Conservation (phyloP, 768 basidiomycete genomes). For the Pisolithus marmoratus region DNA sequence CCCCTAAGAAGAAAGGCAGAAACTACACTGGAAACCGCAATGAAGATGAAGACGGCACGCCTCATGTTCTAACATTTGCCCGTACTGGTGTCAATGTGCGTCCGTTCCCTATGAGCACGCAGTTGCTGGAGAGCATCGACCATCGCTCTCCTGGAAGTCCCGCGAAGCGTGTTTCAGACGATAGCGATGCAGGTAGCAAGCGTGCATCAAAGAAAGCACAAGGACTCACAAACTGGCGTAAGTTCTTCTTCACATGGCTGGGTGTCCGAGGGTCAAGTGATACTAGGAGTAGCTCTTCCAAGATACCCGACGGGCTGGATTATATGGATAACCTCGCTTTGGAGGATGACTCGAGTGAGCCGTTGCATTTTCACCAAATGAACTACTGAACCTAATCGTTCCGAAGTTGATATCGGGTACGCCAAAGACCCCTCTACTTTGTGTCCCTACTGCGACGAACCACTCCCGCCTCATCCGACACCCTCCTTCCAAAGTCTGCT, state of each 20-base stretch:
- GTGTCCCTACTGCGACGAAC: constrained; percentile 79
- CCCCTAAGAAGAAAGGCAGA: constrained; percentile 14
- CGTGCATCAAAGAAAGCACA: constrained; percentile 29
- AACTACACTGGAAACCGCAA: constrained; percentile 2
- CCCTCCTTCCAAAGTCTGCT: constrained; percentile 53
- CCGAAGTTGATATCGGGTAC: constrained; percentile 47
- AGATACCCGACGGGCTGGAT: constrained; percentile 5
- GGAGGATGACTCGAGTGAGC: constrained; percentile 40
- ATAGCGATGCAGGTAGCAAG: constrained; percentile 23
- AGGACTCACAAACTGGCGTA: constrained; percentile 19
- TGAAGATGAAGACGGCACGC: not conserved
- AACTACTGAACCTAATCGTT: not conserved
- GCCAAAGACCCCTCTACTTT: constrained; percentile 57
- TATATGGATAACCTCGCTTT: constrained; percentile 12
- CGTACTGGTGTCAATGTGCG: constrained; percentile 1
- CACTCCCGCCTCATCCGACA: constrained; percentile 58
- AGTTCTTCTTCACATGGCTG: constrained; percentile 2
- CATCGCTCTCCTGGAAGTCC: constrained; percentile 18
- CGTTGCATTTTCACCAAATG: not conserved
- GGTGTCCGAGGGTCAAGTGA: constrained; percentile 5
- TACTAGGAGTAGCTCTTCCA: constrained; percentile 4
- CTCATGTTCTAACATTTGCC: not conserved
- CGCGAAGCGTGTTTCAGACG: constrained; percentile 30
- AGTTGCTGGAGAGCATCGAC: constrained; percentile 35
- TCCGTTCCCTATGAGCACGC: constrained; percentile 48